A percentile compares a stretch with the other conserved stretches of the same genome.
These are phyloP conservation scores for Asterella californica DNA, from an alignment of 225 moss, liverwort and hornwort genomes.

Conservation along the genomic window DNA sequence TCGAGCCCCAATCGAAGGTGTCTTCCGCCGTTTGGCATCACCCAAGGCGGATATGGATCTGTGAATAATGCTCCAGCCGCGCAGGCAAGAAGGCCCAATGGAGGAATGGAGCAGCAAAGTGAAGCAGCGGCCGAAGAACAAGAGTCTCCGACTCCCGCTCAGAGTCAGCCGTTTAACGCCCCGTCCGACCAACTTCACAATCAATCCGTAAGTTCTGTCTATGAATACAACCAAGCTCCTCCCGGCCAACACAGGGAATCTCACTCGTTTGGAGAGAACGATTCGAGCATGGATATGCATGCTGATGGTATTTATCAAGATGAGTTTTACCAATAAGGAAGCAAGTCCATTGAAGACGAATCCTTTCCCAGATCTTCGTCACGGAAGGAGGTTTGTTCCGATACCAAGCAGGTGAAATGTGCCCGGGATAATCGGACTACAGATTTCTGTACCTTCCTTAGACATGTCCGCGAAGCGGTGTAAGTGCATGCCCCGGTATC, in stretches of 20 bases:
- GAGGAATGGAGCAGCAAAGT: constrained; percentile 53
- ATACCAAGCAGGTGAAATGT: neutral
- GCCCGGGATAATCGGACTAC: neutral
- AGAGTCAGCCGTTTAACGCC: constrained; percentile 30
- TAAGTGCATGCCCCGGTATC: constrained; percentile 13
- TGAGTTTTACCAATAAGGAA: constrained; percentile 54
- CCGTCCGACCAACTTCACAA: constrained; percentile 30
- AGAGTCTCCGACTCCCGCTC: constrained; percentile 55
- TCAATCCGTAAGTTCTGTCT: constrained; percentile 26
- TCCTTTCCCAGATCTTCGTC: neutral
- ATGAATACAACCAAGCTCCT: constrained; percentile 34
- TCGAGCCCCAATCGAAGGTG: constrained; percentile 89
- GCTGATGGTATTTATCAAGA: constrained; percentile 65
- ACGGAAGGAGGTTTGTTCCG: neutral
- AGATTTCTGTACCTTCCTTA: constrained; percentile 10
- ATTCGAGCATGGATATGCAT: constrained; percentile 97
- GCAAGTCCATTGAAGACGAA: neutral
- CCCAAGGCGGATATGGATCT: constrained; percentile 51
- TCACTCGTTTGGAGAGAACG: constrained; percentile 66
- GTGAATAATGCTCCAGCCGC: constrained; percentile 40
- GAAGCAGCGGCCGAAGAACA: constrained; percentile 57
- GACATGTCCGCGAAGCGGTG: constrained; percentile 12
- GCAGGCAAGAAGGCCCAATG: constrained; percentile 51
- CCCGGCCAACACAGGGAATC: constrained; percentile 52
- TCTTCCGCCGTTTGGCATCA: constrained; percentile 60